Base-by-base conservation (phyloP, 257 asterid genomes). In the Nemophila menziesii region DNA sequence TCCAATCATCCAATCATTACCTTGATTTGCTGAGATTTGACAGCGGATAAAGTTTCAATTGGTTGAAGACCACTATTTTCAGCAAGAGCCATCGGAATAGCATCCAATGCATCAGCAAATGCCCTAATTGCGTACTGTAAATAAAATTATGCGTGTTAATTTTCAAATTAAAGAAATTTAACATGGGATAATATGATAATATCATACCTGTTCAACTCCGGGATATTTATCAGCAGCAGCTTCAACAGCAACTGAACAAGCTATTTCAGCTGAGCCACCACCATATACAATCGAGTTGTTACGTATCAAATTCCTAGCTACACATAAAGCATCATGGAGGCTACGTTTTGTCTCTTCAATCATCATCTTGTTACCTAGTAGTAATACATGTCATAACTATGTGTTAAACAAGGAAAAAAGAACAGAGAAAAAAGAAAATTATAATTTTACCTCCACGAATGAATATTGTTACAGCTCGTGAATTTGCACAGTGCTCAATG, bases 301-400 rank as follows among this genome's bases (percentile, higher is more conserved):
- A 46, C 86, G 97, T 55, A 89, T 80, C 27, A 89, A 90, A 69
- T 89, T 89, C 41, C 97, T 70, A 33, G 97, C 92, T 48, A 89
- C 97, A 22, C 95, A 89, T 37, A 89, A 43, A 34, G 97, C 97
- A 49, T 89, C 97, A 29, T 89, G 97, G 62, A 89, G n/a, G 60
- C 97, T 89, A 52, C 97, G 97, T 44, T 83, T 89, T 22, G 97
- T 83, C 73, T 89, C 95, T 71, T 89, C 95, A 51, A 89, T 78
- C 67, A 89, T 83, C 97, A 89, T 89, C 86, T 89, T 89, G 79
- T 89, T 89, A 48, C 97, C 97, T 89, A 29, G 33, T n/a, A n/a
- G n/a, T n/a, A n/a, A n/a, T n/a, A n/a, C 51, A 39, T 45, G 54
- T 36, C 58, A 43, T 24, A 24, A 29, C 20, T 14, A 37, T 41